Percentiles rank a stretch among this genome's conserved stretches.
Evolutionary conservation across 768 basidiomycete genomes (phyloP).

Genomic region (Xerocomus brunneocitrinus): DNA sequence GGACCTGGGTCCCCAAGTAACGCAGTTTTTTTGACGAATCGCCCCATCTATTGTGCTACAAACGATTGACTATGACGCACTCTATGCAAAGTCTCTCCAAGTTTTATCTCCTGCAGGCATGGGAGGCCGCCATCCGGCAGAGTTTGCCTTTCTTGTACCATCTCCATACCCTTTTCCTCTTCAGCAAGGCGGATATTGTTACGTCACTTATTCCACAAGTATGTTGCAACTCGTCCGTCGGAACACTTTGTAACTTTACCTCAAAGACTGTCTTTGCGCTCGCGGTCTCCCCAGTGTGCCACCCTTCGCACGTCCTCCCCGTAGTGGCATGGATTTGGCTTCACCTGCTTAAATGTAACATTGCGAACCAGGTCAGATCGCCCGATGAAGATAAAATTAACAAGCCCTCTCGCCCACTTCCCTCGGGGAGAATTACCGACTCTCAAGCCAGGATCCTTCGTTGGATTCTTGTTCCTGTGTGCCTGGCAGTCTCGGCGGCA

Average conservation of each 20-base stretch:
- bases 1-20: not conserved
- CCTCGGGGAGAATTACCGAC: constrained; percentile 36
- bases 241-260: not conserved
- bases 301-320: constrained; percentile 13
- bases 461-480: constrained; percentile 32
- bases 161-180: constrained; percentile 20
- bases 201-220: constrained; percentile 19
- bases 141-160: constrained; percentile 7
- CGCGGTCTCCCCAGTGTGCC: constrained; percentile 20
- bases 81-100: not conserved
- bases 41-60: not conserved
- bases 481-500: constrained; percentile 26
- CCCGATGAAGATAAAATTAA: constrained; percentile 39
- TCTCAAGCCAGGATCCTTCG: constrained; percentile 32
- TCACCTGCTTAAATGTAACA: constrained; percentile 37
- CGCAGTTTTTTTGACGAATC: not conserved
- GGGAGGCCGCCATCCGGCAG: not conserved
- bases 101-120: not conserved
- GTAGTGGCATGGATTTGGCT: constrained; percentile 40
- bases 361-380: constrained; percentile 37
- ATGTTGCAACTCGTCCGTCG: not conserved
- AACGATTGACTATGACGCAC: not conserved
- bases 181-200: constrained; percentile 19
- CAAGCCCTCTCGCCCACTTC: constrained; percentile 40
- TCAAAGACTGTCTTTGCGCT: constrained; percentile 30